Percentiles rank a stretch among this genome's conserved stretches.
Conservation (phyloP, 1,139 yeast species). For the Yamadazyma trypodendri region DNA sequence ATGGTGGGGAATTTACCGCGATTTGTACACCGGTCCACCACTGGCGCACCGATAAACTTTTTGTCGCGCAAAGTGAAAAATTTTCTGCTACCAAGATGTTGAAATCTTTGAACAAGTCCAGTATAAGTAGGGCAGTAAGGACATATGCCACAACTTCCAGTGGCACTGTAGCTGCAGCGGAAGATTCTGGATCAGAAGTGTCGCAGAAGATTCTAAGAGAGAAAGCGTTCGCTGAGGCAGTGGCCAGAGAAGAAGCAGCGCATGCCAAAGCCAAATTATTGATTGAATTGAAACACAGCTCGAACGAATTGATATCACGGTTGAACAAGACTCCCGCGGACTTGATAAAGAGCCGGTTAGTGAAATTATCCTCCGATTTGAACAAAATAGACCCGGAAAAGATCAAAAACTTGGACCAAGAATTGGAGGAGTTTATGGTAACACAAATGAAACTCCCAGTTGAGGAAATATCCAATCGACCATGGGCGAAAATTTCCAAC, state of each 20-base stretch:
- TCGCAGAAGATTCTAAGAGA: conserved; percentile 34
- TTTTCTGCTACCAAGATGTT: not conserved
- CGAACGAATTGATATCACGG: conserved; percentile 27
- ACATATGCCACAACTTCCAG: conserved; percentile 14
- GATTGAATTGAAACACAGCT: conserved; percentile 33
- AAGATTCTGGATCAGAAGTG: conserved; percentile 27
- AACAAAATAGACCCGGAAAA: conserved; percentile 29
- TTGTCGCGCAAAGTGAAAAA: not conserved
- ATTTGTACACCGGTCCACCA: not conserved
- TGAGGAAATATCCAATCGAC: conserved; percentile 30
- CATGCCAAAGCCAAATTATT: conserved; percentile 35
- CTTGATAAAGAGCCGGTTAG: conserved; percentile 30
- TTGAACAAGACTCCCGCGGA: conserved; percentile 38
- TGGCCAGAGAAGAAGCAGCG: conserved; percentile 45
- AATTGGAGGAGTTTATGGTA: conserved; percentile 40
- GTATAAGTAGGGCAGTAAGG: not conserved
- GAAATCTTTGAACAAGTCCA: not conserved
- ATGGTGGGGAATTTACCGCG: not conserved
- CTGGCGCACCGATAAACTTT: not conserved
- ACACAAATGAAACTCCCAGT: conserved; percentile 35
- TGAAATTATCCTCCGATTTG: conserved; percentile 31
- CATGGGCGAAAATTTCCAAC: conserved; percentile 28
- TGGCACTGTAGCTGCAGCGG: conserved; percentile 32
- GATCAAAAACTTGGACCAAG: conserved; percentile 42
- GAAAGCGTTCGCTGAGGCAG: conserved; percentile 43